A percentile compares a stretch with the other conserved stretches of the same genome.
Evolutionary conservation across 768 basidiomycete species (phyloP).

Genomic region (Leccinum ochraceum): DNA sequence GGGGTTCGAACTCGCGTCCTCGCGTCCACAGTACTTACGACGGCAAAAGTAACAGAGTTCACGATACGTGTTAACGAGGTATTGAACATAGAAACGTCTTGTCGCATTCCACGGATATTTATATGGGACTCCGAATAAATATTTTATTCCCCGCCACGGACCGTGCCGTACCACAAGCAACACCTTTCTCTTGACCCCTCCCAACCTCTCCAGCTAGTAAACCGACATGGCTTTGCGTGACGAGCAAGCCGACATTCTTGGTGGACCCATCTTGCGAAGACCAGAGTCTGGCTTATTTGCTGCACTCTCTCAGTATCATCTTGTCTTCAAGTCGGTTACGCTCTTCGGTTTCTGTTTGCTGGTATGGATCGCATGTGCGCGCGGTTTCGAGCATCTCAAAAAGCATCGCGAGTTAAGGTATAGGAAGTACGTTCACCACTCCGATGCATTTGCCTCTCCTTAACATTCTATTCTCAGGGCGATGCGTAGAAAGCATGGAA

Average conservation of each 20-base stretch:
- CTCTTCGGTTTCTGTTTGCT: slow-evolving; percentile 36
- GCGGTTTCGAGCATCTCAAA: slow-evolving; percentile 48
- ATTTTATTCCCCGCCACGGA: slow-evolving; percentile 23
- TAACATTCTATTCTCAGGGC: slow-evolving; percentile 43
- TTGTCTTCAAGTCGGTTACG: slow-evolving; percentile 38
- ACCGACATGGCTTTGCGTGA: slow-evolving; percentile 49
- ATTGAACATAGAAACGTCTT: background rate
- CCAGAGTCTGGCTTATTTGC: slow-evolving; percentile 29
- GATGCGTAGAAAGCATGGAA: slow-evolving; percentile 76
- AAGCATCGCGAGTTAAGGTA: slow-evolving; percentile 64
- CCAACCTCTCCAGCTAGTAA: slow-evolving; percentile 23
- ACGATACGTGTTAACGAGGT: background rate
- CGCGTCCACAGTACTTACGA: background rate
- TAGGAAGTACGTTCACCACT: slow-evolving; percentile 52
- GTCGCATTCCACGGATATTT: background rate
- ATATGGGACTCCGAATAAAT: slow-evolving; percentile 24
- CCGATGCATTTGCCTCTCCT: slow-evolving; percentile 1
- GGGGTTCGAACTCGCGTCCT: slow-evolving; percentile 32
- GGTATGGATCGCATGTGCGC: slow-evolving; percentile 36
- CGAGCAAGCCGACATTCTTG: slow-evolving; percentile 74
- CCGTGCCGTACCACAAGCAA: slow-evolving; percentile 18
- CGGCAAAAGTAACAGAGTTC: background rate
- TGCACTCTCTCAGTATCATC: slow-evolving; percentile 38
- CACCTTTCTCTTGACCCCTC: slow-evolving; percentile 22
- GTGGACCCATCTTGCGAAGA: slow-evolving; percentile 49